Percentiles rank a stretch among this genome's conserved stretches.
These are phyloP conservation scores for Biscogniauxia mediterranea DNA, from an alignment of 2,329 filamentous ascomycete species.

Conservation along the genomic window DNA sequence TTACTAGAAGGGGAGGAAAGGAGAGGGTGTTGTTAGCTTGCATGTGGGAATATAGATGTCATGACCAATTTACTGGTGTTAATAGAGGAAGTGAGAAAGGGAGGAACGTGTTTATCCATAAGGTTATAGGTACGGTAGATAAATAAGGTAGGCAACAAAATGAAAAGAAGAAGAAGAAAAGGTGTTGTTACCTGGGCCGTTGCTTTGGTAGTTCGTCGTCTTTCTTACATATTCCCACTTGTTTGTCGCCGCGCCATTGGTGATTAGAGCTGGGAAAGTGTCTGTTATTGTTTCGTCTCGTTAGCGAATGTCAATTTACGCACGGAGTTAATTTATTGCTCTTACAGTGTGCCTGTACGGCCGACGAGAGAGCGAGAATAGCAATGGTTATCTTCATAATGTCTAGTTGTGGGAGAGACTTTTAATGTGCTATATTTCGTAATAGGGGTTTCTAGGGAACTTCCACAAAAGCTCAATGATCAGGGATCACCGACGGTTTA, in stretches of 20 bases:
- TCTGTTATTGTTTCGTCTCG: slow-evolving; percentile 27
- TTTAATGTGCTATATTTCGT: background rate
- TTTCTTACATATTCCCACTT: slow-evolving; percentile 49
- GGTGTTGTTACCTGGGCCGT: slow-evolving; percentile 38
- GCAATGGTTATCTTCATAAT: slow-evolving; percentile 27
- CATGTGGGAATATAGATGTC: background rate
- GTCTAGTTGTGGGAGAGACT: background rate
- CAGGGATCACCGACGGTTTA: background rate
- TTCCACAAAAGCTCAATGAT: background rate
- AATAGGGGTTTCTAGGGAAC: background rate
- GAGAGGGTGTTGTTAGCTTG: slow-evolving; percentile 1
- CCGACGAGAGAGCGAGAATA: slow-evolving; percentile 26
- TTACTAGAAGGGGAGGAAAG: slow-evolving; percentile 32
- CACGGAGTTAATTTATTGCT: background rate
- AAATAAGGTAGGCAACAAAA: too few relatives aligned
- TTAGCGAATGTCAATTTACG: slow-evolving; percentile 3
- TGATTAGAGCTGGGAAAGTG: slow-evolving; percentile 41
- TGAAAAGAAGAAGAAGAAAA: too few relatives aligned
- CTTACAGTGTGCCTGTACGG: slow-evolving; percentile 41
- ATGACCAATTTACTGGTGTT: too few relatives aligned
- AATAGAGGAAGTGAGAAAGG: too few relatives aligned
- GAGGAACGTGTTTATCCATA: too few relatives aligned
- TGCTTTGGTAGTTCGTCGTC: slow-evolving; percentile 49
- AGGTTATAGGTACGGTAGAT: too few relatives aligned
- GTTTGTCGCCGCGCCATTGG: slow-evolving; percentile 29